Evolutionary conservation across 1,284 basidiomycete genomes (phyloP), one percentile per base, ranked within the genome.

Genomic region (Cutaneotrichosporon dermatis): DNA sequence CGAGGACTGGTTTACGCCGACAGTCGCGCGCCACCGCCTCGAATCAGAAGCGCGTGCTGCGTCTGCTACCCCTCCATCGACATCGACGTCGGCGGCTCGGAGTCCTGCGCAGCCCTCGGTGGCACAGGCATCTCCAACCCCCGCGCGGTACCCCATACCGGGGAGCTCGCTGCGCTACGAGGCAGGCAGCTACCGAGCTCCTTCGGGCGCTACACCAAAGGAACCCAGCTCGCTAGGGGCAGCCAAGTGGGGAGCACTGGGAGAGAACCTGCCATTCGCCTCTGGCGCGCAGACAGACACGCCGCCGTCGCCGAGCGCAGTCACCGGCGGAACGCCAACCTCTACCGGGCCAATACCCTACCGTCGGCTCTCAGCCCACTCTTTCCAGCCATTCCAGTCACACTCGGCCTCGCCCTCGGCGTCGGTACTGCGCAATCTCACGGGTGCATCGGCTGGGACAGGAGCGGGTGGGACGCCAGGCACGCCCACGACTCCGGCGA

Each of bases 1-100:
- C 53, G 76, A 78, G 55, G 75, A 76, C 44, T 78, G 73, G 70
- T 78, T 78, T 56, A 76, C 71, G n/a, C 76, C 76, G 2, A 77
- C 76, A 0, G 70, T 78, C 4, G 71, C 71, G 16, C 57, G 72
- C 8, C 64, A 69, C 45, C 53, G 71, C 13, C 58, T 69, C 16
- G 68, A 69, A 11, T 63, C 66, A 6, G 68, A 67, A 36, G 58
- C 58, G 15, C 44, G 54, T 8, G 52, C 52, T 4, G 50, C 50
- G 3, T 25, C 25, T 3, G 50, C 50, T 11, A 33, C 25, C 11
- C 33, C 46, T 13, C 34, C 46, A 2, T 39, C 50, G n/a, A 15
- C 15, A 11, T 40, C 51, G 39, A 42, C 51, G 9, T 52, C 52
- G 11, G 16, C 42, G 13, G 16, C 41, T 7, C 25, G 25, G 25